A percentile compares a stretch with the other conserved stretches of the same genome.
These are phyloP conservation scores for Rickenella mellea DNA, from an alignment of 768 basidiomycete species.

Conservation along the genomic window DNA sequence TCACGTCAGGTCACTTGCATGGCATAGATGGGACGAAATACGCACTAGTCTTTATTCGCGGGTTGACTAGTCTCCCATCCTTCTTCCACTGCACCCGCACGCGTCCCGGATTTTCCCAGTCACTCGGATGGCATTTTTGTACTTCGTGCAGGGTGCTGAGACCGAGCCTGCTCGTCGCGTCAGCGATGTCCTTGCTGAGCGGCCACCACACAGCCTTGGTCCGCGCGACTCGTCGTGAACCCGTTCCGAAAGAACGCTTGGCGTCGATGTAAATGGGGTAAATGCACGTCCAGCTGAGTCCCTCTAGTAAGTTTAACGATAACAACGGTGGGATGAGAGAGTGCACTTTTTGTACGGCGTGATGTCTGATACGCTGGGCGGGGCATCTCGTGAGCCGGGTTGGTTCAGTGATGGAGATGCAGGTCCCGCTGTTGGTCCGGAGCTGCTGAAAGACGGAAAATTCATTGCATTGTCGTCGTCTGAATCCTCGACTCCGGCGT, in stretches of 20 bases:
- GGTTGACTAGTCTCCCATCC: slow-evolving; percentile 57
- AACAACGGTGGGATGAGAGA: neutral
- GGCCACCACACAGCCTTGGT: slow-evolving; percentile 90
- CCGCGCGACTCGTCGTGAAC: slow-evolving; percentile 73
- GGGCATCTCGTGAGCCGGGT: slow-evolving; percentile 12
- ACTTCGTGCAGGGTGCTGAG: slow-evolving; percentile 83
- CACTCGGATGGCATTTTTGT: slow-evolving; percentile 82
- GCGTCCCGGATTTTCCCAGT: slow-evolving; percentile 97
- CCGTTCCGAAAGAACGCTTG: slow-evolving; percentile 77
- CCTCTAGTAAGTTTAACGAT: neutral
- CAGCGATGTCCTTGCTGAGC: slow-evolving; percentile 84
- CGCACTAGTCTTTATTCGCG: slow-evolving; percentile 68
- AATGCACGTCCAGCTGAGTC: slow-evolving; percentile 80
- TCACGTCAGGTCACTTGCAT: neutral
- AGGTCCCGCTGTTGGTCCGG: slow-evolving; percentile 34
- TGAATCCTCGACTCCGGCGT: slow-evolving; percentile 15
- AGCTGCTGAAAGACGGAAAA: slow-evolving; percentile 21
- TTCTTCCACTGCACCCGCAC: slow-evolving; percentile 91
- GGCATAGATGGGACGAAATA: slow-evolving; percentile 9
- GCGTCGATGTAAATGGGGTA: slow-evolving; percentile 98
- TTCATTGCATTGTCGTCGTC: slow-evolving; percentile 17
- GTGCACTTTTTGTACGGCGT: slow-evolving; percentile 79
- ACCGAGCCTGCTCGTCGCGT: slow-evolving; percentile 69
- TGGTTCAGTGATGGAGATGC: slow-evolving; percentile 38
- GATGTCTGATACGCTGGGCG: slow-evolving; percentile 52